Base-by-base conservation (phyloP, 1,139 yeast genomes). In the Nakaseomyces uthaithaninus region DNA sequence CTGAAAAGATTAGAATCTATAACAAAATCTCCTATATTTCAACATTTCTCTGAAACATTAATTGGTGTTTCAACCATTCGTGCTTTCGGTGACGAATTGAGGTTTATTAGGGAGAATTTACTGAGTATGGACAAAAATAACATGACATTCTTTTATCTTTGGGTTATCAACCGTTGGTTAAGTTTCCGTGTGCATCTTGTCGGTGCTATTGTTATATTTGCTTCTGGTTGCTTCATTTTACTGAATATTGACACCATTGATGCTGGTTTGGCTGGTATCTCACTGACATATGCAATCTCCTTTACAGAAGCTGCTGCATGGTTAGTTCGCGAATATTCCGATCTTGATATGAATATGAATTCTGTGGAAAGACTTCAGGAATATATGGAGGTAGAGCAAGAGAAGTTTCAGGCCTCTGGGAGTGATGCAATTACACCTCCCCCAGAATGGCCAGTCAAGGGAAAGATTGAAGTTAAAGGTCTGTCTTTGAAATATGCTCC, bases 261-360 rank as follows among this genome's bases (percentile, higher is more conserved):
- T 44, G 75, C 89, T 2, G 68, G 93, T 0, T 71, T 83, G 8
- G 77, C 80, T 2, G 94, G 94, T 59, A 69, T 84, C 46, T 70
- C 84, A 40, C 59, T 84, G 38, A 72, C 86, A 1, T 78, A 76
- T 57, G 72, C 74, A 16, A 60, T 75, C 38, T 69, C 68, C 42
- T 64, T 76, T 40, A 70, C 77, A 2, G 69, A 71, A 26, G 63
- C 67, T 42, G 63, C 77, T 45, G 64, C 73, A 3, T 57, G 72
- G 58, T 61, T 74, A 43, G 59, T 76, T 38, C 64, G 38, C 6
- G 69, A 74, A 10, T 60, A 63, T 44, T 79, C 82, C 68, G 78
- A 76, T 51, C 73, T 80, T 19, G 94, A 84, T 56, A 83, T 80
- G 58, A 78, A 78, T 51, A 72, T 84, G 83, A 83, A 80, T 55